Base-by-base conservation (phyloP, 495 filamentous ascomycete genomes). In the Aspergillus haitiensis region DNA sequence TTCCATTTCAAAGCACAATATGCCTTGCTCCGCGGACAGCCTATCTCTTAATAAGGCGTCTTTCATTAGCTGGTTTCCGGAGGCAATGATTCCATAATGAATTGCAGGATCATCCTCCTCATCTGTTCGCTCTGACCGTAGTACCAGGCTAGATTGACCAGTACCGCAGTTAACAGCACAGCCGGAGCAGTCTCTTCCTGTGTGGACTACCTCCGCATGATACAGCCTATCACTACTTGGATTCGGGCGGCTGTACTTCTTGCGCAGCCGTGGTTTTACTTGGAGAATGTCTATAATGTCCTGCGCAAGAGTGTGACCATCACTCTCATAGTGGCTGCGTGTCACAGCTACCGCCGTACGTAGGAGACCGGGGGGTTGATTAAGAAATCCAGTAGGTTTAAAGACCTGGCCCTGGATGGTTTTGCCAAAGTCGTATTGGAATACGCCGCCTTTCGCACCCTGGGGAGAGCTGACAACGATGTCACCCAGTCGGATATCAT, bases 371-470 rank as follows among this genome's bases (percentile, higher is more conserved):
- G 52, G 52, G 18, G 52, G 52, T 15, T 55, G 40, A 39, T 55
- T 31, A 13, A 55, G 21, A 7, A 46, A 12, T 32, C 52, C 52
- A 10, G 39, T 55, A 9, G 37, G 27, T 8, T 7, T 7, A 15
- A 42, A 32, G 21, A 12, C 42, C 18, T 42, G 52, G 6, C 39
- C 52, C 10, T 45, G 37, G 18, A 55, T 21, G 13, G 52, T 42
- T 32, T 55, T 55, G 16, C 52, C 52, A n/a, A 39, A 32, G 52
- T 55, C 52, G 16, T 55, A 45, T 34, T 55, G 52, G 13, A 47
- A 15, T 9, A 56, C 54, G 1, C 54, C 54, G 5, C 54, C 54
- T 9, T 55, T 36, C 8, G 12, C 1, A 2, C 13, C 10, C n/a
- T 13, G 33, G 8, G 54, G 54, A 32, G 45, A 31, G 27, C 42